Evolutionary conservation across 768 basidiomycete genomes (phyloP).

Genomic region (Cyclocybe aegerita): DNA sequence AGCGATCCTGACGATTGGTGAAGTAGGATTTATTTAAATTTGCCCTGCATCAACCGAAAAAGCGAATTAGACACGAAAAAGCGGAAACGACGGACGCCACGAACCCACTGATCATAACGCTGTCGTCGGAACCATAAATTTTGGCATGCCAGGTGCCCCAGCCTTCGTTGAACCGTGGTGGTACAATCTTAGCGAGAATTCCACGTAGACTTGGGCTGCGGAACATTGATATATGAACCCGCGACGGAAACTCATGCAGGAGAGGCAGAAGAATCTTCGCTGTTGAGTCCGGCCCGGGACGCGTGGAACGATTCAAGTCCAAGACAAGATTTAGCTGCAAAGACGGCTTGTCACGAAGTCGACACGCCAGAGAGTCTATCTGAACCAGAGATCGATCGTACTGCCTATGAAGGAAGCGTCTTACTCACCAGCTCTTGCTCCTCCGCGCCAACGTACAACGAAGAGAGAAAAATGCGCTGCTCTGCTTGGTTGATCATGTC

Average conservation of each 20-base stretch:
- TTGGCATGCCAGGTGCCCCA: conserved; percentile 99
- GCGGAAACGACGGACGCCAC: conserved; percentile 14
- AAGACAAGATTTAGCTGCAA: conserved; percentile 73
- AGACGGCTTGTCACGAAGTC: conserved; percentile 56
- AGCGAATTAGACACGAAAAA: neutral
- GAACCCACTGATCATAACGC: conserved; percentile 91
- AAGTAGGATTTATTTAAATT: conserved; percentile 95
- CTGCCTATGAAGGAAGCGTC: conserved; percentile 18
- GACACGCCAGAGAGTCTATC: conserved; percentile 65
- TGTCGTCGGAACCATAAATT: conserved; percentile 90
- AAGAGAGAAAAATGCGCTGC: conserved; percentile 83
- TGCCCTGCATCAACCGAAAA: conserved; percentile 52
- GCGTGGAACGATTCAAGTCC: conserved; percentile 79
- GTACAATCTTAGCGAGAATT: conserved; percentile 72
- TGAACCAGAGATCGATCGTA: conserved; percentile 27
- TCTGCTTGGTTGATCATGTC: conserved; percentile 77
- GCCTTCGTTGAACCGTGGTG: conserved; percentile 94
- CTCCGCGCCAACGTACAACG: conserved; percentile 81
- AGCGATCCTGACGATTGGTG: conserved; percentile 92
- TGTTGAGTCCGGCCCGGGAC: conserved; percentile 70
- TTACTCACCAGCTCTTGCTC: conserved; percentile 78
- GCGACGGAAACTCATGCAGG: conserved; percentile 64
- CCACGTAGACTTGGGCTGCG: conserved; percentile 84
- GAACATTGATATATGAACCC: conserved; percentile 80
- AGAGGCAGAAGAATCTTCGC: conserved; percentile 71